phyloP scores from a whole-genome alignment of 805 yeast genomes.

The Yarrowia yakushimensis region DNA sequence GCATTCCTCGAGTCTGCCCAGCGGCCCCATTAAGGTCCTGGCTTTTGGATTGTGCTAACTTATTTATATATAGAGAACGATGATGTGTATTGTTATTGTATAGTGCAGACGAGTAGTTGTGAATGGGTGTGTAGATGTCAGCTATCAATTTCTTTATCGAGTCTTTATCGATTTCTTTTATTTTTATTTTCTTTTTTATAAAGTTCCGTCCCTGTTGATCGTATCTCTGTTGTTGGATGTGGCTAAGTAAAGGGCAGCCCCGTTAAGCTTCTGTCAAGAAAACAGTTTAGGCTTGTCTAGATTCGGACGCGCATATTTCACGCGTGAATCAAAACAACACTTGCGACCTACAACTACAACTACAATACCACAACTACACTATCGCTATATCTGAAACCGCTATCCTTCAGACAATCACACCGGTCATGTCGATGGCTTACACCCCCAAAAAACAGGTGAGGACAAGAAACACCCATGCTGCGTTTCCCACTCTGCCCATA shows the following conservation, averaged over 20 bases:
- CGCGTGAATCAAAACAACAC: conserved; percentile 15
- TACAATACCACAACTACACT: background rate
- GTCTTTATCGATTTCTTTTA: too few species aligned
- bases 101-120: too few species aligned
- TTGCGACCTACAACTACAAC: background rate
- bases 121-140: too few species aligned
- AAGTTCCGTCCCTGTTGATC: background rate
- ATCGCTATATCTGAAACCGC: too few species aligned
- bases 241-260: background rate
- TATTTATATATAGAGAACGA: conserved; percentile 21
- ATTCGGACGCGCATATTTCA: conserved; percentile 1
- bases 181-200: too few species aligned
- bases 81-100: background rate
- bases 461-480: background rate
- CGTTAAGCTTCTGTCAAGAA: background rate
- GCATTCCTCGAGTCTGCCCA: conserved; percentile 28
- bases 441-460: conserved; percentile 6
- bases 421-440: conserved; percentile 18
- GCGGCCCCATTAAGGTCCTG: background rate
- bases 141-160: too few species aligned
- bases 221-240: background rate
- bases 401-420: background rate
- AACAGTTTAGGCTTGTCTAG: background rate
- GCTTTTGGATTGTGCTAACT: conserved; percentile 1
- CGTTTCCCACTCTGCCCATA: conserved; percentile 14